A percentile compares a stretch with the other conserved stretches of the same genome.
phyloP scores from a whole-genome alignment of 495 filamentous ascomycete genomes.

The Penicillium dipodomyicola region DNA sequence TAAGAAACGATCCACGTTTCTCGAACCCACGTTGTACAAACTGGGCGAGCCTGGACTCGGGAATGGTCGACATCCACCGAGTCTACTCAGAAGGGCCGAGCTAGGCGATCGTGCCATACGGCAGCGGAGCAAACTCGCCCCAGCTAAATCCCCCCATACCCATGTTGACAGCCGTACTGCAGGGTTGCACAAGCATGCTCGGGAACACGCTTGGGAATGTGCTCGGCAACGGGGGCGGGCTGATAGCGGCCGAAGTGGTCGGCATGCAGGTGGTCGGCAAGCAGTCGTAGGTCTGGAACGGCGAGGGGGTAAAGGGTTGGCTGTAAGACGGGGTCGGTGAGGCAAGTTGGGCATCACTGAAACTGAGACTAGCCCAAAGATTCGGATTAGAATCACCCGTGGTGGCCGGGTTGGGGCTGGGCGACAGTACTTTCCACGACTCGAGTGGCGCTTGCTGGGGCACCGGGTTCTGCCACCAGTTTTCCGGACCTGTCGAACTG shows the following conservation, averaged over 20 bases:
- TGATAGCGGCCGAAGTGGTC: conserved; percentile 58
- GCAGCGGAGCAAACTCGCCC: conserved; percentile 56
- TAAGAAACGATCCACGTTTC: conserved; percentile 22
- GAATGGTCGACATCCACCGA: conserved; percentile 17
- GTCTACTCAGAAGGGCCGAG: conserved; percentile 11
- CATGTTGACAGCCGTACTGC: conserved; percentile 64
- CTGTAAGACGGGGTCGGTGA: conserved; percentile 78
- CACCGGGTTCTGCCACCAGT: conserved; percentile 70
- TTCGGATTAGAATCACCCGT: conserved; percentile 66
- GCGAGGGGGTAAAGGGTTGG: conserved; percentile 71
- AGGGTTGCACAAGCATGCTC: conserved; percentile 84
- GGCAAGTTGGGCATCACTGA: conserved; percentile 66
- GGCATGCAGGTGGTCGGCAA: conserved; percentile 57
- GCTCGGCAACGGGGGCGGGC: conserved; percentile 72
- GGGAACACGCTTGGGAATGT: neutral
- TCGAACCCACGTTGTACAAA: conserved; percentile 4
- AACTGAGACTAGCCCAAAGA: conserved; percentile 76
- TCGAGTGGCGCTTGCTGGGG: conserved; percentile 71
- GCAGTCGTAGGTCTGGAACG: conserved; percentile 67
- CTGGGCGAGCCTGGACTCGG: conserved; percentile 8
- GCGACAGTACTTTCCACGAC: conserved; percentile 89
- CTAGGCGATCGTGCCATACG: conserved; percentile 60
- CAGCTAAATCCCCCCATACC: conserved; percentile 72
- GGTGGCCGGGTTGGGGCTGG: conserved; percentile 72
- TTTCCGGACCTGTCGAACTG: conserved; percentile 72